phyloP scores from a whole-genome alignment of 2,329 filamentous ascomycete species.

The Zymoseptoria brevis region DNA sequence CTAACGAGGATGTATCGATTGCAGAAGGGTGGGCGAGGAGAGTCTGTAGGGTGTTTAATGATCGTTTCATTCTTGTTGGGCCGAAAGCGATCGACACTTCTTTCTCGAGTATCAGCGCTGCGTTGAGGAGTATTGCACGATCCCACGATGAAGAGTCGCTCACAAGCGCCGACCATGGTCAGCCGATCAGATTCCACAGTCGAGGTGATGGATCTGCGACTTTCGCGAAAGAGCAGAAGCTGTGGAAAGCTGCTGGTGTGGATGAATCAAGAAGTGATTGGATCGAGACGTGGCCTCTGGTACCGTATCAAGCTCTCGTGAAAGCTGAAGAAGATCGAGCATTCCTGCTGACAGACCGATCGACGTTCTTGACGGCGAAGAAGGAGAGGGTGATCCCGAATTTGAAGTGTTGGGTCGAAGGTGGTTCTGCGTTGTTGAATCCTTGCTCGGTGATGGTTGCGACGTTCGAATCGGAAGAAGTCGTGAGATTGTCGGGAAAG shows the following conservation, averaged over 20 bases:
- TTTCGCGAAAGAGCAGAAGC: slow-evolving; percentile 13
- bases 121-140: slow-evolving; percentile 4
- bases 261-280: slow-evolving; percentile 2
- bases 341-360: slow-evolving; percentile 19
- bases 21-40: slow-evolving; percentile 16
- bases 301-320: slow-evolving; percentile 18
- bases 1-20: slow-evolving; percentile 15
- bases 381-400: slow-evolving; percentile 9
- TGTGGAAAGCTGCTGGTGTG: slow-evolving; percentile 12
- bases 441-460: slow-evolving; percentile 17
- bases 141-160: neutral
- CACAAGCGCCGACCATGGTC: neutral
- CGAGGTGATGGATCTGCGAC: slow-evolving; percentile 21
- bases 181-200: slow-evolving; percentile 11
- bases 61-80: slow-evolving; percentile 22
- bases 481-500: neutral
- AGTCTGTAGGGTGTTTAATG: slow-evolving; percentile 15
- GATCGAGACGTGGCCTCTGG: slow-evolving; percentile 9
- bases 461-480: neutral
- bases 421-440: slow-evolving; percentile 15
- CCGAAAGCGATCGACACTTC: slow-evolving; percentile 2
- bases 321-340: slow-evolving; percentile 13
- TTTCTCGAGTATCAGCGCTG: neutral
- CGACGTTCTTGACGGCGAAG: slow-evolving; percentile 19
- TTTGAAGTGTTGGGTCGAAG: slow-evolving; percentile 12